Conservation (phyloP, 129 eudicot species). For the Tanacetum coccineum region DNA sequence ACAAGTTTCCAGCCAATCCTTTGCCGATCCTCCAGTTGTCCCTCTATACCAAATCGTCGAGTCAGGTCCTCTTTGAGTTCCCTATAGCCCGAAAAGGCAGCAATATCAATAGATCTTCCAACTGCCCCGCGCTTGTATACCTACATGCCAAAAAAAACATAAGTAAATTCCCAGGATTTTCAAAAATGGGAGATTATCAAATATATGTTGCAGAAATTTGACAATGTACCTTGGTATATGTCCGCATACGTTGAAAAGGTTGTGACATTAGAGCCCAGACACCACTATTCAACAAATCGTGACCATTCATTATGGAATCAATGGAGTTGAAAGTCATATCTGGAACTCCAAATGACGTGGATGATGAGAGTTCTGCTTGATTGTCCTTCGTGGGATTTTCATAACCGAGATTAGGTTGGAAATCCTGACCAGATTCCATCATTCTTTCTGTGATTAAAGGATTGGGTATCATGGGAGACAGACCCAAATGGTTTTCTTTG, state of each 20-base stretch:
- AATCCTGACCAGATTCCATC: constrained; percentile 44
- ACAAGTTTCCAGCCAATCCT: constrained; percentile 93
- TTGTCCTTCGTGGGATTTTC: background rate
- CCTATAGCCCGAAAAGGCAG: constrained; percentile 75
- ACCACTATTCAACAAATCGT: constrained; percentile 54
- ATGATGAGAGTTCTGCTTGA: constrained; percentile 72
- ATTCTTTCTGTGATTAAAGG: constrained; percentile 41
- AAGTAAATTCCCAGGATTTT: background rate
- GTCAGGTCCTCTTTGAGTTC: constrained; percentile 87
- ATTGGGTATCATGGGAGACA: constrained; percentile 67
- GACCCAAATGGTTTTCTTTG: background rate
- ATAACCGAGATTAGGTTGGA: background rate
- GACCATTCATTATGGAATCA: constrained; percentile 68
- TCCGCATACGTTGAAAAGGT: constrained; percentile 75
- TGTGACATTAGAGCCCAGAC: constrained; percentile 73
- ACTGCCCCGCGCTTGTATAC: constrained; percentile 93
- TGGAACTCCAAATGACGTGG: constrained; percentile 91
- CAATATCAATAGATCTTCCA: constrained; percentile 85
- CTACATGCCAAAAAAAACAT: constrained; percentile 29
- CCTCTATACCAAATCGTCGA: constrained; percentile 88
- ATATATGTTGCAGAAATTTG: background rate
- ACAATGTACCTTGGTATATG: constrained; percentile 69
- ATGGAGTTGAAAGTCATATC: constrained; percentile 78
- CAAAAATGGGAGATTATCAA: background rate
- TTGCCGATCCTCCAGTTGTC: constrained; percentile 75